These are phyloP conservation scores for Patellifolia procumbens DNA, from an alignment of 179 eudicot species.

Conservation along the genomic window DNA sequence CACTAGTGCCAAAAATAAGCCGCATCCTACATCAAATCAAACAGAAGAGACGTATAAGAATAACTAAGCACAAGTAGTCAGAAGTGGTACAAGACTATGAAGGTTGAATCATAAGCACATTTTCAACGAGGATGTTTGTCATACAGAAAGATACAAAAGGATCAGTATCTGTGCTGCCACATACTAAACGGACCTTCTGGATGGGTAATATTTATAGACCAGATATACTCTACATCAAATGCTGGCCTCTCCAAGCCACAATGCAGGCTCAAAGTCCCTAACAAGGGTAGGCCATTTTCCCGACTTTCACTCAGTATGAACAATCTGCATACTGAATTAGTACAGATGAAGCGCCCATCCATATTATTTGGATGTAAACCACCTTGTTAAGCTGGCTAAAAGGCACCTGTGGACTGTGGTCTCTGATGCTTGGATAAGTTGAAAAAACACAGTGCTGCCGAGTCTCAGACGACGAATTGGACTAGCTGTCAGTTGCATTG, in stretches of 20 bases:
- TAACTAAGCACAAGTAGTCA: background rate
- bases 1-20: background rate
- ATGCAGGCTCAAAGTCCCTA: slow-evolving; percentile 33
- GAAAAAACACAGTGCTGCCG: background rate
- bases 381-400: background rate
- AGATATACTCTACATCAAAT: slow-evolving; percentile 30
- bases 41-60: background rate
- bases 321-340: slow-evolving; percentile 7
- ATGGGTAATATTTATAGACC: slow-evolving; percentile 23
- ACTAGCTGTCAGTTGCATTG: slow-evolving; percentile 59
- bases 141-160: slow-evolving; percentile 23
- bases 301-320: slow-evolving; percentile 19
- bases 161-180: slow-evolving; percentile 24
- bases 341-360: background rate
- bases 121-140: background rate
- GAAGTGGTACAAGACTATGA: background rate
- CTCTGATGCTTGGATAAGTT: slow-evolving; percentile 3
- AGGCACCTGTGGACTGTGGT: slow-evolving; percentile 12
- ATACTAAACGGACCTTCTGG: slow-evolving; percentile 12
- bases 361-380: slow-evolving; percentile 6
- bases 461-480: background rate
- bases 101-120: background rate
- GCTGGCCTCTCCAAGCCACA: slow-evolving; percentile 27
- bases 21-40: background rate
- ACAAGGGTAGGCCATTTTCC: slow-evolving; percentile 9